Conservation (phyloP, 2,329 filamentous ascomycete genomes). For the Tothia fuscella region DNA sequence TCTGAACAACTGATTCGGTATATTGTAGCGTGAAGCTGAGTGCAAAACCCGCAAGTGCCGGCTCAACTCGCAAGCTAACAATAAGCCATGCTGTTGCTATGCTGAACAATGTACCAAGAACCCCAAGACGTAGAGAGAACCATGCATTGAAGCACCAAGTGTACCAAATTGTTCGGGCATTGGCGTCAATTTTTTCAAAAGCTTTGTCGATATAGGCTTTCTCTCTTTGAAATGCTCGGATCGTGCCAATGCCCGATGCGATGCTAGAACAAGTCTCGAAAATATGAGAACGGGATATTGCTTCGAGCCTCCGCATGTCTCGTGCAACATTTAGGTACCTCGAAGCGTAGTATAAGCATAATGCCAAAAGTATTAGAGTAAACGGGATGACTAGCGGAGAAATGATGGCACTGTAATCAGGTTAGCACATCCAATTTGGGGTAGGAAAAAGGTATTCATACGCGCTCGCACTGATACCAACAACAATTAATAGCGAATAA, state of each 20-base stretch:
- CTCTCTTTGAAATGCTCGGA: slow-evolving; percentile 60
- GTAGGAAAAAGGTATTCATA: too few relatives aligned
- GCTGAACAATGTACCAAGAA: slow-evolving; percentile 58
- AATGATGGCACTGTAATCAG: too few relatives aligned
- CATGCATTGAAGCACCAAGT: slow-evolving; percentile 64
- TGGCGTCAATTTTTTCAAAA: slow-evolving; percentile 56
- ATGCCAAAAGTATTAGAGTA: too few relatives aligned
- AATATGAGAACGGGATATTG: slow-evolving; percentile 62
- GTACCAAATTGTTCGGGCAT: slow-evolving; percentile 53
- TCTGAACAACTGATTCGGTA: slow-evolving; percentile 50
- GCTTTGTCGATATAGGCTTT: slow-evolving; percentile 50
- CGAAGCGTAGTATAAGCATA: too few relatives aligned
- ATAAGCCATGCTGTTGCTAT: slow-evolving; percentile 53
- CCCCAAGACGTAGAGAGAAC: slow-evolving; percentile 62
- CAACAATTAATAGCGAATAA: too few relatives aligned
- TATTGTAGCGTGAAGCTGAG: slow-evolving; percentile 63
- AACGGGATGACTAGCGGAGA: too few relatives aligned
- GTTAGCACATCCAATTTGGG: too few relatives aligned
- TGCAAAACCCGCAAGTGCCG: slow-evolving; percentile 63
- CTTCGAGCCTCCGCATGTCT: slow-evolving; percentile 61
- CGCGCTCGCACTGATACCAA: too few relatives aligned
- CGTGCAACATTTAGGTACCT: too few relatives aligned
- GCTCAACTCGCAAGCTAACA: slow-evolving; percentile 50
- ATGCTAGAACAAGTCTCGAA: slow-evolving; percentile 69
- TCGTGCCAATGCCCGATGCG: slow-evolving; percentile 61